Conservation (phyloP, 1,139 yeast species). For the Zygosaccharomyces pseudobailii region DNA sequence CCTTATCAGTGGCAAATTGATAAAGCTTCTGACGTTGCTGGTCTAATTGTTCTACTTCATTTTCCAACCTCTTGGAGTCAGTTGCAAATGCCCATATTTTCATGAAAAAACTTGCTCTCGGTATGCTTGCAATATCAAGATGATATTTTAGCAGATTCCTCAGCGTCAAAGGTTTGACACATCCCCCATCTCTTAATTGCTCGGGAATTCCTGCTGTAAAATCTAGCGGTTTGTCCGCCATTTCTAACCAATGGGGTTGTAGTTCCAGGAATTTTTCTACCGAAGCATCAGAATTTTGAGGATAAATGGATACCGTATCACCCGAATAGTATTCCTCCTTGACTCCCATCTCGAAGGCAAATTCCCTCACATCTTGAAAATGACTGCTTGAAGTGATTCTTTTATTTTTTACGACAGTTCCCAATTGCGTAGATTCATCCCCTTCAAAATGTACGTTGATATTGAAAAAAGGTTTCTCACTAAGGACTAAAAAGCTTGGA, state of each 20-base stretch:
- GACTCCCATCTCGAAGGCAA: slow-evolving; percentile 39
- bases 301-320: slow-evolving; percentile 73
- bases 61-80: slow-evolving; percentile 32
- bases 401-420: slow-evolving; percentile 44
- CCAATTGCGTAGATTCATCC: slow-evolving; percentile 34
- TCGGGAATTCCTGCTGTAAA: slow-evolving; percentile 30
- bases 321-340: slow-evolving; percentile 57
- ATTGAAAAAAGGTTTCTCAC: slow-evolving; percentile 3
- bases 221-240: slow-evolving; percentile 50
- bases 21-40: slow-evolving; percentile 69
- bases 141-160: slow-evolving; percentile 73
- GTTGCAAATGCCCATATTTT: slow-evolving; percentile 67
- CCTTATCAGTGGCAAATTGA: slow-evolving; percentile 71
- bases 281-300: slow-evolving; percentile 58
- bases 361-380: slow-evolving; percentile 83
- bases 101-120: slow-evolving; percentile 76
- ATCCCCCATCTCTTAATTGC: slow-evolving; percentile 50
- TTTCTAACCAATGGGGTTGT: slow-evolving; percentile 64
- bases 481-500: slow-evolving; percentile 18
- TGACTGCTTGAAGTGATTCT: slow-evolving; percentile 68
- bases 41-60: slow-evolving; percentile 34
- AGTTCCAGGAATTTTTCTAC: slow-evolving; percentile 62
- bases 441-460: slow-evolving; percentile 15
- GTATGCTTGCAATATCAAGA: slow-evolving; percentile 76
- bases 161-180: slow-evolving; percentile 55